Conservation (phyloP, 1,284 basidiomycete genomes). For the Cystobasidiaceae sp. region DNA sequence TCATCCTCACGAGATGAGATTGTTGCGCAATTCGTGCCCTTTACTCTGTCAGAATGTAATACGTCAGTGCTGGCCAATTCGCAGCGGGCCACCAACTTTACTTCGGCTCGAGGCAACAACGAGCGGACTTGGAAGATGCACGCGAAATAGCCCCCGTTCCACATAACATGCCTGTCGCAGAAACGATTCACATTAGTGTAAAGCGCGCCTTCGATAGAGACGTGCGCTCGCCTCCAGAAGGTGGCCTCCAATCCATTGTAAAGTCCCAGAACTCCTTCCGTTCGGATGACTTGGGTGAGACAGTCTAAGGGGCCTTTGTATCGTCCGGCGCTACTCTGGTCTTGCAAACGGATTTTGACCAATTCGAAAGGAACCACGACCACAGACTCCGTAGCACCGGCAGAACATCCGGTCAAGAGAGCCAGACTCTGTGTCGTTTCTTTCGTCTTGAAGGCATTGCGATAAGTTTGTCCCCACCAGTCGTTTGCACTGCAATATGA, state of each 20-base stretch:
- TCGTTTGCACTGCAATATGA: constrained; percentile 32
- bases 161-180: constrained; percentile 49
- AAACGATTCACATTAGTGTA: too few species aligned
- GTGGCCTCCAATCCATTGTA: constrained; percentile 93
- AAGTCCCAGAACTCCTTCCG: constrained; percentile 74
- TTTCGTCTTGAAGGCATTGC: constrained; percentile 59
- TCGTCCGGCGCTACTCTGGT: constrained; percentile 65
- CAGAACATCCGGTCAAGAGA: constrained; percentile 82
- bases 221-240: constrained; percentile 81
- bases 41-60: constrained; percentile 15
- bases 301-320: constrained; percentile 89
- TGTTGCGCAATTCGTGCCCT: constrained; percentile 62
- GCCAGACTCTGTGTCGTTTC: constrained; percentile 86
- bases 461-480: constrained; percentile 74
- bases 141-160: constrained; percentile 86
- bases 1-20: constrained; percentile 72
- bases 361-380: constrained; percentile 85
- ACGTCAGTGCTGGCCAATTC: neutral
- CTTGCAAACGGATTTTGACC: constrained; percentile 91
- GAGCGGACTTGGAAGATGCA: constrained; percentile 77
- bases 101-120: constrained; percentile 76
- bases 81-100: too few species aligned
- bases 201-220: too few species aligned
- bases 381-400: constrained; percentile 84
- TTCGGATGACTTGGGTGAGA: constrained; percentile 66